Base-by-base conservation (phyloP, 2,329 filamentous ascomycete species). In the Colletotrichum australisinense region DNA sequence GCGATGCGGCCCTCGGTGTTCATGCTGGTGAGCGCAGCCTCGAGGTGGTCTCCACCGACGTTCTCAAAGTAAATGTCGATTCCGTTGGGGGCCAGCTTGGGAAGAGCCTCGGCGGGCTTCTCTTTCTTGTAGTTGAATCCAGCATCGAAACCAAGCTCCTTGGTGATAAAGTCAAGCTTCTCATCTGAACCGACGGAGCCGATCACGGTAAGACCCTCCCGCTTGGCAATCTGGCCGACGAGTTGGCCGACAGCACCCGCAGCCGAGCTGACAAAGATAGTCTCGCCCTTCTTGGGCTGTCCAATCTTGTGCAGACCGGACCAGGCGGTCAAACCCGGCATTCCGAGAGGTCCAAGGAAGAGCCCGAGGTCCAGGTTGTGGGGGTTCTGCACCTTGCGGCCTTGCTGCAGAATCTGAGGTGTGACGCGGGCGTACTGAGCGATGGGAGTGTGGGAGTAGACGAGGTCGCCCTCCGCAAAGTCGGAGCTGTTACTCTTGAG, bases 71-170 rank as follows among this genome's bases (percentile, higher is more conserved):
- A 88, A n/a, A 88, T 94, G 78, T 97, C 94, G 72, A 97, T 88
- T 1, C 94, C 94, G 11, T 95, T 83, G 0, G 94, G 93, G 0
- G 93, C 93, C n/a, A 97, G 86, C 67, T 93, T 88, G 73, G 86
- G 83, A 63, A 97, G 86, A 0, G 93, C 94, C 9, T 92, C 92
- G 0, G 83, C 79, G 0, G 94, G 88, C 76, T 88, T 90, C 85
- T 97, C 94, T 76, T 90, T 95, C 88, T 97, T 96, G 88, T 97
- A 97, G 87, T 97, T 97, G 85, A 96, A 97, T 3, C 92, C 94
- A 7, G 77, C 84, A 67, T 89, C 87, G 74, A 87, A 89, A 1
- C 87, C 88, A 0, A 89, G 83, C 77, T 88, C 84, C 69, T 86
- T 83, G 55, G 77, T 80, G 62, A 89, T 82, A 80, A 91, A 97